Percentiles rank a stretch among this genome's conserved stretches.
Evolutionary conservation across 345 rosid genomes (phyloP).

Genomic region (Populus simonii): DNA sequence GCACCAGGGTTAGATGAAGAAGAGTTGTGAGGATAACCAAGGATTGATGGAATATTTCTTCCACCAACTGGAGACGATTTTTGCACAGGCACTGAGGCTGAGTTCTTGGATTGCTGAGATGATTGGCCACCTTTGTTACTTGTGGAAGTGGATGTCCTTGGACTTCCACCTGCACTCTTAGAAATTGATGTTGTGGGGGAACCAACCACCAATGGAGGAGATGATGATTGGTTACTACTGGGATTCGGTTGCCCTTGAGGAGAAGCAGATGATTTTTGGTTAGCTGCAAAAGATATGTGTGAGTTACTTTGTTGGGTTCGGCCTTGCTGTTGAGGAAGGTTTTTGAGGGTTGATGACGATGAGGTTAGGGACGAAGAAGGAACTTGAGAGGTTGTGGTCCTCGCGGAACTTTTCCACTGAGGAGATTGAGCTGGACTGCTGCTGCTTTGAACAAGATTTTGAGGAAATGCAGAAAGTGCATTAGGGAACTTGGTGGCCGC

Average conservation of each 20-base stretch:
- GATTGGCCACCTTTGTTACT: constrained; percentile 72
- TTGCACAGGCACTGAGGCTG: constrained; percentile 46
- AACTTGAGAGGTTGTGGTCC: constrained; percentile 51
- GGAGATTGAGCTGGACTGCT: constrained; percentile 60
- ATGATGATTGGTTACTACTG: constrained; percentile 50
- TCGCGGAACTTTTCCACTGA: constrained; percentile 80
- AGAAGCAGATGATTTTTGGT: constrained; percentile 45
- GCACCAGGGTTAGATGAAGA: constrained; percentile 44
- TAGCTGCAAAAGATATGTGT: constrained; percentile 76
- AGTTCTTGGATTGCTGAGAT: constrained; percentile 66
- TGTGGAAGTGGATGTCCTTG: constrained; percentile 64
- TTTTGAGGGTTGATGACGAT: constrained; percentile 53
- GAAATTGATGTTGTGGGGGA: constrained; percentile 84
- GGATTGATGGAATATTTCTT: constrained; percentile 57
- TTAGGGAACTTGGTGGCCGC: constrained; percentile 57
- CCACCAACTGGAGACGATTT: constrained; percentile 63
- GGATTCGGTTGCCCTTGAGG: constrained; percentile 55
- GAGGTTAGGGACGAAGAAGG: constrained; percentile 56
- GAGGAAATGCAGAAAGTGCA: constrained; percentile 58
- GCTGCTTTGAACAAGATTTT: constrained; percentile 66
- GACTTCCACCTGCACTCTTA: constrained; percentile 86
- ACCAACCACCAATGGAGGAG: constrained; percentile 65
- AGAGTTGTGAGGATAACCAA: constrained; percentile 55
- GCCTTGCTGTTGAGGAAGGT: constrained; percentile 63
- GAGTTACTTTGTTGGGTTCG: constrained; percentile 61